Evolutionary conservation across 495 filamentous ascomycete genomes (phyloP), one percentile per base, ranked within the genome.

Genomic region (Penicillium simplicissimum): DNA sequence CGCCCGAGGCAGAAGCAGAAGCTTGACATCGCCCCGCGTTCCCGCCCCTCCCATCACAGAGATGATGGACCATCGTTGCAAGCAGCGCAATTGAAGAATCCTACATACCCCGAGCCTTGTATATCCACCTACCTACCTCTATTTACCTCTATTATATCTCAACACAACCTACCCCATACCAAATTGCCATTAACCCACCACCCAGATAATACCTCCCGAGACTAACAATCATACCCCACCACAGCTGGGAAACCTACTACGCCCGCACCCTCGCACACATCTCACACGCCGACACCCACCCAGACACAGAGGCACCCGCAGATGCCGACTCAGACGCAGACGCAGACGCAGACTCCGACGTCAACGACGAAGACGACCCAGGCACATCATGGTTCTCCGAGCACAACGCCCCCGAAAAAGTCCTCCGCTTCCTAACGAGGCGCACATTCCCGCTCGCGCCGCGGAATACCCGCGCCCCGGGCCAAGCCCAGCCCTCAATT

Each of bases 381-480:
- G 81, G 80, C 64, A 80, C 77, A 56, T 79, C 75, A 34, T 84
- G 82, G 82, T 84, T 84, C 76, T 76, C 75, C 1, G 80, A 83
- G 65, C 74, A 79, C 63, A 75, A 78, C 58, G 81, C 82, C 45
- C 79, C 80, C 8, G 65, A 75, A n/a, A 82, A 82, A 57, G 76
- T 82, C 51, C 70, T 83, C 17, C 57, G 58, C 23, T 82, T 80
- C 64, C 63, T 84, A 19, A 76, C 74, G 17, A 62, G 67, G 8
- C 63, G 65, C 35, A 62, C 70, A 2, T 77, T 82, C 55, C 74
- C 77, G 8, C 68, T 79, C 21, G 49, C 75, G 36, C 70, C 72
- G n/a, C 61, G 64, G n/a, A 71, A 70, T 35, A 70, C 68, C 36
- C 59, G 25, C 51, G 19, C 67, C 40, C 60, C 21, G 47, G 13